Percentiles rank a stretch among this genome's conserved stretches.
Evolutionary conservation across 2,329 filamentous ascomycete species (phyloP).

Genomic region (Ustulina deusta): DNA sequence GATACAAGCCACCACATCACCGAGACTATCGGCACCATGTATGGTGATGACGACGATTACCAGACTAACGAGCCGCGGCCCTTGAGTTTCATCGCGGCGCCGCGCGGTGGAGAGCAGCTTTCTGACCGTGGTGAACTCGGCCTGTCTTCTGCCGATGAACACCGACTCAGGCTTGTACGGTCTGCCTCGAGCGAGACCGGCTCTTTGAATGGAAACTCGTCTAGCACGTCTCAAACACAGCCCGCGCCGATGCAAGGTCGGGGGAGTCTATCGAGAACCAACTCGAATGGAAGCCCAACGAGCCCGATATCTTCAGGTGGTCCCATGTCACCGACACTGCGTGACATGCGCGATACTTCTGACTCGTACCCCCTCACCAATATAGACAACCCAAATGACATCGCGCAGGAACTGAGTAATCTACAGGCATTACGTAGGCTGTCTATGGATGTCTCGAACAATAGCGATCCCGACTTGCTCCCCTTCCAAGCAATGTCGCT

Average conservation of each 20-base stretch:
- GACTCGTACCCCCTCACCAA: constrained; percentile 88
- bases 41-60: constrained; percentile 78
- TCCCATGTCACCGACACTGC: constrained; percentile 65
- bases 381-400: constrained; percentile 88
- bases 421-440: constrained; percentile 89
- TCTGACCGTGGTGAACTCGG: constrained; percentile 51
- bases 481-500: constrained; percentile 74
- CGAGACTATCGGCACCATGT: constrained; percentile 91
- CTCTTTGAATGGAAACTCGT: constrained; percentile 50
- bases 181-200: constrained; percentile 57
- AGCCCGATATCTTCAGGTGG: constrained; percentile 47
- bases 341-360: constrained; percentile 70
- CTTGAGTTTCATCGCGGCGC: constrained; percentile 77
- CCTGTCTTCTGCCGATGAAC: constrained; percentile 53
- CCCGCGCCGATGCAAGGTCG: constrained; percentile 56
- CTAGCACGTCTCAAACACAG: constrained; percentile 60
- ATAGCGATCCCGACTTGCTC: constrained; percentile 78
- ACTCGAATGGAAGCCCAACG: constrained; percentile 54
- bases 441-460: constrained; percentile 91
- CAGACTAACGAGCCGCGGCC: constrained; percentile 67
- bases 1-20: constrained; percentile 95
- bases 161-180: constrained; percentile 58
- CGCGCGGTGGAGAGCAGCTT: constrained; percentile 66
- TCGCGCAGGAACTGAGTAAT: constrained; percentile 93
- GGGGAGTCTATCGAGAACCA: constrained; percentile 49